Evolutionary conservation across 139 green algal species (phyloP), one percentile per base, ranked within the genome.

Genomic region (Volvox reticuliferus): DNA sequence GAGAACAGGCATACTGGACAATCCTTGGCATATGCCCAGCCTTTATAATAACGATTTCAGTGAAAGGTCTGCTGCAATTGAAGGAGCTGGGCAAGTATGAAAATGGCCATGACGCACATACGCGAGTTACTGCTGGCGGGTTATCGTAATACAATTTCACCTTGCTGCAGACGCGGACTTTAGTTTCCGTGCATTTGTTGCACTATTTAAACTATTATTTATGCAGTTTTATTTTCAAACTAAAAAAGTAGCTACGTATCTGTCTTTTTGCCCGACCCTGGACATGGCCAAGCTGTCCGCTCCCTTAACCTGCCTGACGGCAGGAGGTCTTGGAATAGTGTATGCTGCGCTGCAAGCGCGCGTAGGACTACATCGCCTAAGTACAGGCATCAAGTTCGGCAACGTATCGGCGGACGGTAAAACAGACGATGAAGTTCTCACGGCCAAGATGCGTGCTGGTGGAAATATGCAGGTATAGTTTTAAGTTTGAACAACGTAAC

Each of bases 381-480:
- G 79, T 0, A 81, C 30, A 14, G 69, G 37, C 16, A 80, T 89
- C 28, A 69, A 0, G 14, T 69, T 89, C 44, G 84, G 65, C 12
- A 89, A 16, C 21, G 33, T 36, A 28, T 17, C 22, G 0, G 28
- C 12, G 21, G 36, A 68, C 0, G 67, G 68, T 2, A 87, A 87
- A 22, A 32, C 63, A 17, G 84, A 81, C 35, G 84, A 89, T 30
- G 28, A 81, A 37, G 26, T 1, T 21, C 84, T 89, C 17, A 30
- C 28, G 0, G 68, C 84, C 2, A 89, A 89, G 68, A 26, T 22
- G 36, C 84, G 84, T 20, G 67, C 68, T 24, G 84, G 84, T 32
- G 84, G 68, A 12, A 89, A 89, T 69, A 89, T 89, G 84, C 67
- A 71, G 68, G 84, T 79, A 79, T 61, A 20, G 37, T 44, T 3